A percentile compares a stretch with the other conserved stretches of the same genome.
phyloP scores from a whole-genome alignment of 1,284 basidiomycete species.

The Termitomyces sp. region DNA sequence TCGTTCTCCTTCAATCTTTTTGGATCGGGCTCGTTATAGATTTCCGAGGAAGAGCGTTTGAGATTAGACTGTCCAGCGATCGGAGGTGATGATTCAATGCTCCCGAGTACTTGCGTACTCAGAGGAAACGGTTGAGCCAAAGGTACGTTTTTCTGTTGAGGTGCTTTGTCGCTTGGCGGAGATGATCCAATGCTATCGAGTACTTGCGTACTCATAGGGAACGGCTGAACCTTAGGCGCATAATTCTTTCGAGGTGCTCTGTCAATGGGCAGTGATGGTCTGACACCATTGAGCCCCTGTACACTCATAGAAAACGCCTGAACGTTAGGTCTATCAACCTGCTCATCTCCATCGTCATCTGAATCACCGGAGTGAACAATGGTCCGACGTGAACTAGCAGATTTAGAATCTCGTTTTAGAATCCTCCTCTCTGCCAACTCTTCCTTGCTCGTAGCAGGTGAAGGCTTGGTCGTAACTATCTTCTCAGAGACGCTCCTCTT shows the following conservation, averaged over 20 bases:
- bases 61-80: slow-evolving; percentile 16
- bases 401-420: not conserved
- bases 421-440: not conserved
- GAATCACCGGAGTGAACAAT: slow-evolving; percentile 2
- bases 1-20: slow-evolving; percentile 28
- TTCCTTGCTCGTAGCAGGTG: not conserved
- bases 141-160: not conserved
- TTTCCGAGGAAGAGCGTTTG: slow-evolving; percentile 33
- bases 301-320: slow-evolving; percentile 51
- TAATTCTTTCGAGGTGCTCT: not conserved
- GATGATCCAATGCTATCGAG: slow-evolving; percentile 29
- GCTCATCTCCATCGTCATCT: not conserved
- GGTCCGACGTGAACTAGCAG: not conserved
- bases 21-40: slow-evolving; percentile 25
- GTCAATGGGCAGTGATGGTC: slow-evolving; percentile 7
- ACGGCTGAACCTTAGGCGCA: slow-evolving; percentile 29
- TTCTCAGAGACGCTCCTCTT: slow-evolving; percentile 10
- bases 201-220: slow-evolving; percentile 47
- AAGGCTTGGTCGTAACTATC: not conserved
- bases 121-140: slow-evolving; percentile 44
- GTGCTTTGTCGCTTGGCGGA: not conserved
- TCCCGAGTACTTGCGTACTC: slow-evolving; percentile 38
- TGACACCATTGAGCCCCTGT: slow-evolving; percentile 33
- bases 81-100: slow-evolving; percentile 21
- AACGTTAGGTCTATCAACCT: slow-evolving; percentile 4